These are phyloP conservation scores for Leishmania gerbilli DNA, from an alignment of 208 protist species.

Conservation along the genomic window DNA sequence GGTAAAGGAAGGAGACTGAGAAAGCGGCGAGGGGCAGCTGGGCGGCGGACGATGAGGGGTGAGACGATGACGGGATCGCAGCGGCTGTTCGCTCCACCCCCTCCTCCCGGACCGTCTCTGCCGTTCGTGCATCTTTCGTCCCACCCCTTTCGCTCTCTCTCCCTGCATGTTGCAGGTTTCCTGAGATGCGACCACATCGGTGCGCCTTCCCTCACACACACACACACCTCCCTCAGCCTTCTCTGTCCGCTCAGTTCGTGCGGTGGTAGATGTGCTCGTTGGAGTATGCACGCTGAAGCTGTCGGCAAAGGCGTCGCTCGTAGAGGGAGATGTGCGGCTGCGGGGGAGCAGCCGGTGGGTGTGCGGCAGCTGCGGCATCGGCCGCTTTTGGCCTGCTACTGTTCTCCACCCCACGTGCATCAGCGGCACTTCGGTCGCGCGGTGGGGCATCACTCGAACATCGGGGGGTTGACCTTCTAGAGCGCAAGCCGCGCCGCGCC, in stretches of 20 bases:
- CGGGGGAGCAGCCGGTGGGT: not conserved
- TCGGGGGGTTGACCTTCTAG: not conserved
- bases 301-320: constrained; percentile 17
- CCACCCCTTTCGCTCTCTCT: not conserved
- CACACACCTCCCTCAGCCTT: not conserved
- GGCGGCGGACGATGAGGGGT: not conserved
- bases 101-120: too few relatives aligned
- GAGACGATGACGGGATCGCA: not conserved
- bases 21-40: not conserved
- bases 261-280: not conserved
- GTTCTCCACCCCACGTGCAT: not conserved
- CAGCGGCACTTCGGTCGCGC: not conserved
- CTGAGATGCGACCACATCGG: not conserved
- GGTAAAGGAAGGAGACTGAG: not conserved
- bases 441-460: not conserved
- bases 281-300: constrained; percentile 23
- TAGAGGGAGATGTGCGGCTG: constrained; percentile 18
- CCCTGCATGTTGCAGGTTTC: not conserved
- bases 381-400: not conserved
- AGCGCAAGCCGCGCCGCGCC: not conserved
- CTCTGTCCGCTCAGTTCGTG: not conserved
- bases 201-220: not conserved
- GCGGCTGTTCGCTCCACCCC: not conserved
- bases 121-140: not conserved
- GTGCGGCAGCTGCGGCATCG: not conserved